phyloP scores from a whole-genome alignment of 1,284 basidiomycete genomes.

The Chalciporus sp. region DNA sequence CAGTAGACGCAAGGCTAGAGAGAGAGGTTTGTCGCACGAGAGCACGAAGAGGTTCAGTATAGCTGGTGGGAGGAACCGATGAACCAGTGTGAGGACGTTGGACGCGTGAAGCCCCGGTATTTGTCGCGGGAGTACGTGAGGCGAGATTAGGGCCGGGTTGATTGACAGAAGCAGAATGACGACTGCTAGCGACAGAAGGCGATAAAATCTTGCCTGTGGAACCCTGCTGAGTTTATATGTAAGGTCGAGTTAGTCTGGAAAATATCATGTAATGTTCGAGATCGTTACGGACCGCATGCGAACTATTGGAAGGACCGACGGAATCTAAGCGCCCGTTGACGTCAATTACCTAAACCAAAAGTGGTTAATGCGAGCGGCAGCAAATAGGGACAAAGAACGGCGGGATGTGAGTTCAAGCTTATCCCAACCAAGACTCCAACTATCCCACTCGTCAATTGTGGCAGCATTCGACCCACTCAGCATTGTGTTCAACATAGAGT shows the following conservation, averaged over 20 bases:
- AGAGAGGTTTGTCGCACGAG: conserved; percentile 13
- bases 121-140: conserved; percentile 15
- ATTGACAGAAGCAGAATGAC: conserved; percentile 1
- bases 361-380: not conserved
- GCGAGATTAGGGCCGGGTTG: not conserved
- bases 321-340: conserved; percentile 26
- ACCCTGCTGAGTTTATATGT: conserved; percentile 24
- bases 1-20: conserved; percentile 5
- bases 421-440: too few relatives aligned
- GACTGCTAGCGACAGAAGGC: not conserved
- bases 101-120: not conserved
- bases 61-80: conserved; percentile 25
- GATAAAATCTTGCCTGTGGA: conserved; percentile 3
- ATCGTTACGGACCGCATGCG: conserved; percentile 23
- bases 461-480: not conserved
- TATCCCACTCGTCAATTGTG: too few relatives aligned
- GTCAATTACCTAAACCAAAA: conserved; percentile 33
- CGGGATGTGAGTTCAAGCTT: not conserved
- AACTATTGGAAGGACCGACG: conserved; percentile 5
- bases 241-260: conserved; percentile 14
- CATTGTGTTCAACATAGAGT: not conserved
- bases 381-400: conserved; percentile 19
- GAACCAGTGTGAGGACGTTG: conserved; percentile 8
- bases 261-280: conserved; percentile 11
- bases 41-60: conserved; percentile 12